Evolutionary conservation across 148 eudicot genomes (phyloP), one percentile per base, ranked within the genome.

Genomic region (Selenicereus undatus): DNA sequence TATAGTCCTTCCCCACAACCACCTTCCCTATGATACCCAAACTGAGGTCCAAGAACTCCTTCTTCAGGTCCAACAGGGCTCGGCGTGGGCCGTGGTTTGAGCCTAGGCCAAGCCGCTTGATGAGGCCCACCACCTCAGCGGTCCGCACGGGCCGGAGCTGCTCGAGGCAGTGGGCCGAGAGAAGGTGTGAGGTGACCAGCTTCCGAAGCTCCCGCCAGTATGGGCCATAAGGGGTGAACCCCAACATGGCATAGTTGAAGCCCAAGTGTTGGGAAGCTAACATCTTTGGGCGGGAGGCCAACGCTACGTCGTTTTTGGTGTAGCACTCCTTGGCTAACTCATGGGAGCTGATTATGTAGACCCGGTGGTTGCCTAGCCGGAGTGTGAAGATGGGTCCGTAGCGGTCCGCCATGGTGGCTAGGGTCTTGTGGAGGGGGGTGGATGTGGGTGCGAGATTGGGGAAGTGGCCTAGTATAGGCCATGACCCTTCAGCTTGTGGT

Each of bases 151-250:
- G 76, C 73, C 52, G 51, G 21, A 80, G 58, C 56, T 11, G 29
- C 58, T 73, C 77, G 14, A 80, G 30, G 32, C 71, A 29, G 48
- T 80, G 76, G 65, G 30, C 36, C 5, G 82, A 80, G 36, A 80
- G 71, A 5, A 80, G 56, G 20, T 73, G 42, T 21, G 56, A 39
- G 42, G 77, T 58, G 16, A 16, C 24, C 24, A 80, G 51, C 45
- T 81, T 81, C 21, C 83, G 73, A 9, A 81, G 30, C 52, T 81
- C 83, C 8, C 83, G 58, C 78, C 83, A 81, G 48, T 81, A 75
- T 4, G 43, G 78, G 60, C 78, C 83, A 17, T 81, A 81, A 0
- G 52, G 56, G 58, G 71, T 74, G 35, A 81, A 74, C 26, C 83
- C 78, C 18, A 74, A 8, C 83, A 81, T 81, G 73, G 83, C 83